Evolutionary conservation across 202 grass and related monocot species (phyloP), one percentile per base, ranked within the genome.

Genomic region (Elaeis oleifera): DNA sequence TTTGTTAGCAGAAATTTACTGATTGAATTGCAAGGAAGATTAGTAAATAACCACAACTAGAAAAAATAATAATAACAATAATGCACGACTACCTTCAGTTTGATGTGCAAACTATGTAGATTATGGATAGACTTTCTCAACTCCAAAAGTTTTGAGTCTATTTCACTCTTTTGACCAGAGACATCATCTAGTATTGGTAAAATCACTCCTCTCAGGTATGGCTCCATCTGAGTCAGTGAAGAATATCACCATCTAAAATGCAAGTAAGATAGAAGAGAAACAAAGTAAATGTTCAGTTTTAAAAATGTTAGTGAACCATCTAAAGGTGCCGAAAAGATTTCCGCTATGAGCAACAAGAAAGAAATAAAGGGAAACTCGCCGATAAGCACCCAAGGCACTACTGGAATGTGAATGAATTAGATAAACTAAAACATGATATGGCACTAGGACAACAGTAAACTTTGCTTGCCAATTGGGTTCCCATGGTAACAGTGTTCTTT

Each of bases 91-190:
- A 91, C 92, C 84, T 81, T 91, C 70, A 96, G 55, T 68, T 91
- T 96, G 66, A 91, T 97, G 79, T 97, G 81, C 64, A 97, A 79
- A 19, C 61, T 82, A 66, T 91, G 87, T 63, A 97, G 78, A 81
- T 63, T 97, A 74, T 66, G 61, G 67, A 97, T 78, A 21, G 61
- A 79, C 31, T 91, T 79, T 53, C 36, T 91, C 68, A 97, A 69
- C 80, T 86, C 83, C 51, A 71, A 77, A 54, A 89, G 68, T 91
- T 66, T 97, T 52, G 23, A 58, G 25, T 63, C 71, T 67, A 91
- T 65, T 70, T 65, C 77, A 58, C 50, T 77, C 21, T 53, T 61
- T 19, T 84, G 58, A 53, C 61, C 60, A 70, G 79, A 61, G 25
- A 56, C 13, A 68, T 57, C 63, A 71, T 96, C 92, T 67, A 79